These are phyloP conservation scores for Asterochloris erici DNA, from an alignment of 139 green algal species.

Conservation along the genomic window DNA sequence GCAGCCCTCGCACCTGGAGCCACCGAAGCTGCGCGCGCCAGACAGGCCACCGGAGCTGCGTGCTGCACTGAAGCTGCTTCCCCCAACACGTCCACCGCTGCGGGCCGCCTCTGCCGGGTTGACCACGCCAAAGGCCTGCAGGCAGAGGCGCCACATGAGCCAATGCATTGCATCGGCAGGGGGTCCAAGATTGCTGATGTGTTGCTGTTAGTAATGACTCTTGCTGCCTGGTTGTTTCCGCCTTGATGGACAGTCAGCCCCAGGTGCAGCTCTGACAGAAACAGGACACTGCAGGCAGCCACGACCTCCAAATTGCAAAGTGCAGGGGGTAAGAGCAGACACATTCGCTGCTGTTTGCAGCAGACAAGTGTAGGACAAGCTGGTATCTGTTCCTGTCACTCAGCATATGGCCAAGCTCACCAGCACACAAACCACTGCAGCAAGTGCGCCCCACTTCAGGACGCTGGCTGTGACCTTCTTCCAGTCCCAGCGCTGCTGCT, in stretches of 20 bases:
- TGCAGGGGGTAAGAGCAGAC: neutral
- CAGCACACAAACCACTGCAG: no score
- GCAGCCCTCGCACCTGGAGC: neutral
- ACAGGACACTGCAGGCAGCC: neutral
- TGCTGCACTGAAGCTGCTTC: slow-evolving; percentile 33
- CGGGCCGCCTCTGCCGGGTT: slow-evolving; percentile 33
- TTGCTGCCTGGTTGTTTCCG: neutral
- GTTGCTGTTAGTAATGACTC: neutral
- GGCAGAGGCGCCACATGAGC: neutral
- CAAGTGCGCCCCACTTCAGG: no score
- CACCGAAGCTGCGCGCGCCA: slow-evolving; percentile 2
- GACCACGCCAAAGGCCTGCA: slow-evolving; percentile 7
- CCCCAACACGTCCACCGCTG: slow-evolving; percentile 43
- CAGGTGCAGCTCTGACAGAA: neutral
- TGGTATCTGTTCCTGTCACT: no score
- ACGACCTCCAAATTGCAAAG: neutral
- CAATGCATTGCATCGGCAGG: neutral
- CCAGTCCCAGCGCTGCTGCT: no score
- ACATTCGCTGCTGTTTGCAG: no score
- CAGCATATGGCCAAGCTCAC: no score
- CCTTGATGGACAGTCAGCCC: neutral
- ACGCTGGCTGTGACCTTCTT: no score
- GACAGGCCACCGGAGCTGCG: slow-evolving; percentile 4
- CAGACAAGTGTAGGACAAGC: no score
- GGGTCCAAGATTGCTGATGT: neutral